phyloP scores from a whole-genome alignment of 345 rosid species.

The Gossypium ekmanianum region DNA sequence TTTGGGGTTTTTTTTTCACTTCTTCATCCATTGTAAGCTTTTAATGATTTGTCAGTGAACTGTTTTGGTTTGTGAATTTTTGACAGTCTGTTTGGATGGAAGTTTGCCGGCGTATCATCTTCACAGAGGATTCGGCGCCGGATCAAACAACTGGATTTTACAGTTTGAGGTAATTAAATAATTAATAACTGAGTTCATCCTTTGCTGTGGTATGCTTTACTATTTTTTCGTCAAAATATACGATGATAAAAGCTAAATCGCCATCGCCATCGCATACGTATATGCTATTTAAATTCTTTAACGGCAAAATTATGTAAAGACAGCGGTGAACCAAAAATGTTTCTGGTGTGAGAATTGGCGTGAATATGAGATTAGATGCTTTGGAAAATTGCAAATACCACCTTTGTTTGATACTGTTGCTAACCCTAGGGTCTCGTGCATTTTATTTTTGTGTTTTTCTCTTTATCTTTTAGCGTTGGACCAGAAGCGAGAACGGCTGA shows the following conservation, averaged over 20 bases:
- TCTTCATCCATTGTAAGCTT: not conserved
- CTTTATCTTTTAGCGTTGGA: not conserved
- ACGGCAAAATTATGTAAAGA: not conserved
- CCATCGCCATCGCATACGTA: not conserved
- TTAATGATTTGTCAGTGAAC: not conserved
- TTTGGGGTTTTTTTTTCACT: not conserved
- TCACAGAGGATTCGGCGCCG: conserved; percentile 77
- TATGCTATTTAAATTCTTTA: not conserved
- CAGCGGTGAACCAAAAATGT: not conserved
- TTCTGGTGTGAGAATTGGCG: not conserved
- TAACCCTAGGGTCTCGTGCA: conserved; percentile 20
- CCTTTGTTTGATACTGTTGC: not conserved
- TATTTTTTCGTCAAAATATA: not conserved
- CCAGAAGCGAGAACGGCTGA: not conserved
- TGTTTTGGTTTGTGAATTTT: conserved; percentile 5
- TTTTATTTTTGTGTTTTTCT: not conserved
- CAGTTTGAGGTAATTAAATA: conserved; percentile 72
- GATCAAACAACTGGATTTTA: conserved; percentile 74
- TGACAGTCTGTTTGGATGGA: conserved; percentile 87
- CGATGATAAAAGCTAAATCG: not conserved
- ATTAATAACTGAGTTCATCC: not conserved
- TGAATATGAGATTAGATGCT: conserved; percentile 1
- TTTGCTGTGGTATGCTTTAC: too few species aligned
- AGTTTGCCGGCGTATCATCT: conserved; percentile 88
- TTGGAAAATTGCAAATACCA: not conserved